phyloP scores from a whole-genome alignment of 192 early-diverging fungal genomes.

The Pilaira anomala region DNA sequence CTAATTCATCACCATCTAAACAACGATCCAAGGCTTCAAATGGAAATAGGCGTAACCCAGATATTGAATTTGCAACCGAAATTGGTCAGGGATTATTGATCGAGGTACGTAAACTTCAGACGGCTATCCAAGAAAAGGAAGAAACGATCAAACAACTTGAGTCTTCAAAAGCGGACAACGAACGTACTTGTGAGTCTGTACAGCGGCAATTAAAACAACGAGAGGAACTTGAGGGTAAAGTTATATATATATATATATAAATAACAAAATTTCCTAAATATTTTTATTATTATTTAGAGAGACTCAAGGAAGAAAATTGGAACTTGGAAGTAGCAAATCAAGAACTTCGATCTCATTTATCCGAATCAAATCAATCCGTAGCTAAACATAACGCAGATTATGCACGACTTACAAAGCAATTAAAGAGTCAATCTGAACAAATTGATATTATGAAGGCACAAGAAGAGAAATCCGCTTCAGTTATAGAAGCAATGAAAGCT shows the following conservation, averaged over 20 bases:
- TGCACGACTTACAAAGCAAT: conserved; percentile 48
- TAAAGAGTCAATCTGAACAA: conserved; percentile 54
- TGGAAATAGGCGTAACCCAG: conserved; percentile 20
- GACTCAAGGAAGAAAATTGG: conserved; percentile 54
- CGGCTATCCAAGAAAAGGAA: conserved; percentile 41
- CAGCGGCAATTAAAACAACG: conserved; percentile 23
- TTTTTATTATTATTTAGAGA: conserved; percentile 33
- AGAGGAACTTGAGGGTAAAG: conserved; percentile 51
- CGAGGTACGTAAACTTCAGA: conserved; percentile 42
- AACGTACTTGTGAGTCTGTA: conserved; percentile 44
- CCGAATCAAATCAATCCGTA: conserved; percentile 39
- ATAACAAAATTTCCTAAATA: neutral
- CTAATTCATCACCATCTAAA: conserved; percentile 17
- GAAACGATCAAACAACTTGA: conserved; percentile 40
- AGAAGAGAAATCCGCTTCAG: conserved; percentile 44
- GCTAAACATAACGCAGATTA: conserved; percentile 49
- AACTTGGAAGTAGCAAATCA: conserved; percentile 51
- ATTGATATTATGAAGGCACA: conserved; percentile 56
- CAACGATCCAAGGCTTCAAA: conserved; percentile 23
- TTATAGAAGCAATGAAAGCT: conserved; percentile 45
- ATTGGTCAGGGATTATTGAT: conserved; percentile 42
- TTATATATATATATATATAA: conserved; percentile 9
- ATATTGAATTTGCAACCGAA: conserved; percentile 45
- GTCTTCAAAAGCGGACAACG: conserved; percentile 43
- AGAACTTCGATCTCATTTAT: conserved; percentile 38